phyloP scores from a whole-genome alignment of 2,329 filamentous ascomycete species.

The Lachnellula subtilissima region DNA sequence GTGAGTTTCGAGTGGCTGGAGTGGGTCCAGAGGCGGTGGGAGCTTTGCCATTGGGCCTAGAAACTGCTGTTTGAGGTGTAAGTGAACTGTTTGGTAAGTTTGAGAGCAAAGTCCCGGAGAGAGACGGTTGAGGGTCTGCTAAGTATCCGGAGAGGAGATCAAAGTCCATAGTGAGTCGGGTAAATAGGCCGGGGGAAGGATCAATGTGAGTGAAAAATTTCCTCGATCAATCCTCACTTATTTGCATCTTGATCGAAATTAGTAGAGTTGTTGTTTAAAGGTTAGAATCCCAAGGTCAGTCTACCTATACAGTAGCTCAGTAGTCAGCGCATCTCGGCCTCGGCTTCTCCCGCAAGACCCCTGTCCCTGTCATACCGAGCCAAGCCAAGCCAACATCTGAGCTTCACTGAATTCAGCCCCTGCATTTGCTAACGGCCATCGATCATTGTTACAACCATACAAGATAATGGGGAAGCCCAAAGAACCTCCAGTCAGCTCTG shows the following conservation, averaged over 20 bases:
- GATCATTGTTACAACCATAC: not conserved
- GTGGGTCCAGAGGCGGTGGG: not conserved
- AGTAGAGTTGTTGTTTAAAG: too few species aligned
- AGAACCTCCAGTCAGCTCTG: not conserved
- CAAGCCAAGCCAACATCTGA: not conserved
- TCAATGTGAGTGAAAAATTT: not conserved
- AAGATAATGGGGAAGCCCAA: not conserved
- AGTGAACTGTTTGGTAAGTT: conserved; percentile 19
- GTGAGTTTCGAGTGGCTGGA: conserved; percentile 14
- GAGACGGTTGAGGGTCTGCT: not conserved
- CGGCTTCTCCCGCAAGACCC: not conserved
- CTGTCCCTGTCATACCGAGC: not conserved
- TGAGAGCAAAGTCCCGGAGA: conserved; percentile 15
- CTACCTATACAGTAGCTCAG: too few species aligned
- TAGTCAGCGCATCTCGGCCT: not conserved
- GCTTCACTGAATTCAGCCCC: not conserved
- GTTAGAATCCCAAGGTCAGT: too few species aligned
- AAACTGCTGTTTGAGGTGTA: not conserved
- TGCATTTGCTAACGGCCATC: not conserved
- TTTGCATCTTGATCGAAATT: too few species aligned
- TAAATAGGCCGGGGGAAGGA: not conserved
- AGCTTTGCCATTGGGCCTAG: not conserved
- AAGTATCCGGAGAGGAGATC: conserved; percentile 11
- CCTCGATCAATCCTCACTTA: too few species aligned
- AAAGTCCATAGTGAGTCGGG: conserved; percentile 14